Base-by-base conservation (phyloP, 176 grass and related monocot genomes). In the Chrysopogon serrulatus region DNA sequence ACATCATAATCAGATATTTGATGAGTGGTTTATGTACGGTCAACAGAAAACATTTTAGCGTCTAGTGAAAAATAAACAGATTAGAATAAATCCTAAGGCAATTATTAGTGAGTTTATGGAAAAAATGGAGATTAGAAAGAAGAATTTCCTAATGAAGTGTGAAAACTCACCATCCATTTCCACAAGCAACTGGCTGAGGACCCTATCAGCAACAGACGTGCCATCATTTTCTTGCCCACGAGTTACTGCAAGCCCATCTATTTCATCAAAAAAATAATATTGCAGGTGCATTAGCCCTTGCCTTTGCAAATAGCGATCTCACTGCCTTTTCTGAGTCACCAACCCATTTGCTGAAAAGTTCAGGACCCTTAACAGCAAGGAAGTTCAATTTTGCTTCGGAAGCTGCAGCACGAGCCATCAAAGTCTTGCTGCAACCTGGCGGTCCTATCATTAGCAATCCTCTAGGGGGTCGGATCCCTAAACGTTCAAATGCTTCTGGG, bases 261-360 rank as follows among this genome's bases (percentile, higher is more conserved):
- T 93, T 89, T 98, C 96, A 69, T 98, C 96, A 85, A 95, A 95
- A 95, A 81, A 98, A 98, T 79, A 95, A 85, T 86, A 98, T 95
- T 79, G 96, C 91, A 1, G 96, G 96, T 74, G 90, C 88, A 91
- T 98, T 98, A 61, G 53, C 85, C 82, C 74, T 91, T 0, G 96
- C 96, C 71, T 95, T 98, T 45, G 87, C 89, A 78, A 98, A 98
- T 76, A 98, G 79, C 12, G 76, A 83, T 84, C 68, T 93, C n/a
- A 98, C 91, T 64, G 96, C 96, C 40, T 98, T 98, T 57, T 98
- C 96, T 40, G 96, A 93, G 71, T 98, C 96, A 69, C 96, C 96
- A 49, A 98, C 93, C 96, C 93, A 98, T 90, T 98, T 95, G 83
- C 93, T 98, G 72, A 98, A 95, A 75, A 98, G 92, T 86, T 98